These are phyloP conservation scores for Musa schizocarpa DNA, from an alignment of 176 grass and related monocot genomes.

Conservation along the genomic window DNA sequence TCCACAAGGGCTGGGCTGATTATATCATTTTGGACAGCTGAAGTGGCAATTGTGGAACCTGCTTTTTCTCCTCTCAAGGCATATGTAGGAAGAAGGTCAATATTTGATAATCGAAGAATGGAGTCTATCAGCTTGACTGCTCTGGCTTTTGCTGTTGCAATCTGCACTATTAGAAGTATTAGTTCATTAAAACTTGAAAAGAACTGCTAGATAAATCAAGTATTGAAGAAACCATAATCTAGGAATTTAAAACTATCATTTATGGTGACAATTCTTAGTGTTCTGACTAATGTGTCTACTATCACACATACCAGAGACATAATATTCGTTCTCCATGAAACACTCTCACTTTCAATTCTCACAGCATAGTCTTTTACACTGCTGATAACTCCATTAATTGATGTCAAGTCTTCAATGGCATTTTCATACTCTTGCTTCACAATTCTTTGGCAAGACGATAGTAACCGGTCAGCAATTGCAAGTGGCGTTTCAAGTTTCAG, in stretches of 20 bases:
- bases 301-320: conserved; percentile 60
- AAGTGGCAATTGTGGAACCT: conserved; percentile 33
- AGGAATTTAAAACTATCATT: background rate
- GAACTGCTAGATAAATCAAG: background rate
- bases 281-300: background rate
- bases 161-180: conserved; percentile 33
- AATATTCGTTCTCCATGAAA: conserved; percentile 55
- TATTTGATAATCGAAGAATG: conserved; percentile 78
- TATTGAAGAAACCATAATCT: background rate
- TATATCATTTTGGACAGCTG: conserved; percentile 88
- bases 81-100: conserved; percentile 85
- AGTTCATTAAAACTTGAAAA: background rate
- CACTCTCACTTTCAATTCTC: conserved; percentile 65
- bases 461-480: conserved; percentile 73
- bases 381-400: conserved; percentile 63
- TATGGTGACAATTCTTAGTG: background rate
- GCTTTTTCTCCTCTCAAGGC: conserved; percentile 47
- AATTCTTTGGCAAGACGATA: conserved; percentile 73
- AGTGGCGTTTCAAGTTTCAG: conserved; percentile 93
- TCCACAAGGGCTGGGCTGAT: conserved; percentile 62
- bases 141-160: conserved; percentile 75
- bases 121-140: conserved; percentile 71
- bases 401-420: conserved; percentile 58
- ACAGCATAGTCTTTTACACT: conserved; percentile 48
- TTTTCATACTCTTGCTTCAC: conserved; percentile 73